Base-by-base conservation (phyloP, 1,139 yeast genomes). In the Suhomyces maxii region DNA sequence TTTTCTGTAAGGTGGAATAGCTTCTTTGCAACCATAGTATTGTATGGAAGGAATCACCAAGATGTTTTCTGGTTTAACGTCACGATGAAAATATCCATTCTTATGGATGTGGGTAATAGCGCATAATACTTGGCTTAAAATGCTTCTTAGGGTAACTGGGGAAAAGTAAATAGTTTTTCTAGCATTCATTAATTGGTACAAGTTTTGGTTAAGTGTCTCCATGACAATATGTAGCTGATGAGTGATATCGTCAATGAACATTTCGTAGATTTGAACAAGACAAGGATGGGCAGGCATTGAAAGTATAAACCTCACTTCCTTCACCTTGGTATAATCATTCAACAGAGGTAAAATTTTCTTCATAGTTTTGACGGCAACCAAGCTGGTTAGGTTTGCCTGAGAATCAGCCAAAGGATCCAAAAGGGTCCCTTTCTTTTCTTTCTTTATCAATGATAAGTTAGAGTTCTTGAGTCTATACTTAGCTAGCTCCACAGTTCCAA, bases 281-380 rank as follows among this genome's bases (percentile, higher is more conserved):
- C 84, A 79, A 13, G 80, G 79, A 65, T 89, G 96, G 0, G 89
- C 76, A 1, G 91, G 85, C 12, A 90, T 80, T 0, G 84, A 66
- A 34, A 82, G 66, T 36, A 89, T 86, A 60, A 91, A 90, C 49
- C 73, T 76, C 36, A 88, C 77, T 61, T 93, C 98, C 54, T 91
- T 85, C 31, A 87, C 83, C 44, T 74, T 71, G 9, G 78, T 68
- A 58, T 86, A 86, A 50, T 86, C 89, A 34, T 72, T 69, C 37
- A 82, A 63, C 9, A 70, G 64, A 2, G 73, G 63, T 40, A 83
- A 62, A 49, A 74, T 71, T 48, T 78, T 77, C 48, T 81, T 82
- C 85, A 91, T 83, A 7, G 89, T 83, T 64, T 93, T 93, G 46
- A 93, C 79, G 1, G 99, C 99, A 42, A 90, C 96, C 47, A 84